Evolutionary conservation across 164 flowering plant species (phyloP).

Genomic region (Berberis vulgaris): DNA sequence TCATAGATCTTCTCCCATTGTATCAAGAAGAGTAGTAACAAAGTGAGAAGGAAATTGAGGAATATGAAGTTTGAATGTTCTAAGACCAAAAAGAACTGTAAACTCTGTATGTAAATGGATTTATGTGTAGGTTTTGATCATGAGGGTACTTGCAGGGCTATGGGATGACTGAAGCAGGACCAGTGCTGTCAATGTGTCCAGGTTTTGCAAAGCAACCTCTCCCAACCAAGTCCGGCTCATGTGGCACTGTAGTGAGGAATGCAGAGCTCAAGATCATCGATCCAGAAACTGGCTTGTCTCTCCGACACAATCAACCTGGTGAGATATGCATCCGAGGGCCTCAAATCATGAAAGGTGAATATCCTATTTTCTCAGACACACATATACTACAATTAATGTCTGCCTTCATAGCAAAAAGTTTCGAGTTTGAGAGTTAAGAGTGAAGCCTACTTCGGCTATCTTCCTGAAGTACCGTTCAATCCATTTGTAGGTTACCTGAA

Average conservation of each 20-base stretch:
- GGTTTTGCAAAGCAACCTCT: conserved; percentile 66
- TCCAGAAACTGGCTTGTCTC: conserved; percentile 49
- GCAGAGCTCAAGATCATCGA: conserved; percentile 68
- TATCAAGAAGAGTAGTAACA: no score
- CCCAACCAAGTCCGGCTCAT: conserved; percentile 61
- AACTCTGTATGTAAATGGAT: not conserved
- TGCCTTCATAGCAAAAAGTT: not conserved
- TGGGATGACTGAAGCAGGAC: conserved; percentile 90
- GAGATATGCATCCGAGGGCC: conserved; percentile 71
- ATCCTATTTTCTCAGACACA: not conserved
- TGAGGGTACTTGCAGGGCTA: conserved; percentile 44
- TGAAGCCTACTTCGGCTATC: not conserved
- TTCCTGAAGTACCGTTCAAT: not conserved
- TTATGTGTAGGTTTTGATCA: not conserved
- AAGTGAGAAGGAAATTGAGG: not conserved
- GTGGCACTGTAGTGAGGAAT: conserved; percentile 79
- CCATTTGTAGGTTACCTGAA: conserved; percentile 48
- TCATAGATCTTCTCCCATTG: no score
- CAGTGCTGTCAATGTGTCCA: conserved; percentile 60
- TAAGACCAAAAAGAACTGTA: not conserved
- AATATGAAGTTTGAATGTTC: not conserved
- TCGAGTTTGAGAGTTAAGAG: not conserved
- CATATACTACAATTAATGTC: not conserved
- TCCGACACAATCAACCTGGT: conserved; percentile 52
- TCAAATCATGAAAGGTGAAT: conserved; percentile 72